phyloP scores from a whole-genome alignment of 2,329 filamentous ascomycete species.

The Aulographum hederae region DNA sequence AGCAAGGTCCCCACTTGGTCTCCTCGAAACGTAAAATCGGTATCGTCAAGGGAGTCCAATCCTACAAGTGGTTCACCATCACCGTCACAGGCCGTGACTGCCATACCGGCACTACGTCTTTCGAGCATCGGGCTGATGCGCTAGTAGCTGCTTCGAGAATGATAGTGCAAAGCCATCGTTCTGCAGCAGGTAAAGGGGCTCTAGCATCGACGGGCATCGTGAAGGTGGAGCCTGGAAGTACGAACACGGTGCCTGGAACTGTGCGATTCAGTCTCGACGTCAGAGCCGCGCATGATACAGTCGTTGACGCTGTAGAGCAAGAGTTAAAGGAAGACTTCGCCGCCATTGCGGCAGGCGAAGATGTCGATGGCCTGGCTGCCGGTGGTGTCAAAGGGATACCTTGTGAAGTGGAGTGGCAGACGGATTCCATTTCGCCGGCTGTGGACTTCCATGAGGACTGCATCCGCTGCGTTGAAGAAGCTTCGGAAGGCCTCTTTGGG shows the following conservation, averaged over 20 bases:
- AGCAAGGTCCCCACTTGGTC: conserved; percentile 64
- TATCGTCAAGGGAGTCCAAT: conserved; percentile 55
- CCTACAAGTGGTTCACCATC: conserved; percentile 56
- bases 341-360: conserved; percentile 36
- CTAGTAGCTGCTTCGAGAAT: conserved; percentile 48
- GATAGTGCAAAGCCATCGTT: conserved; percentile 45
- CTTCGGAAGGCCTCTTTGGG: conserved; percentile 38
- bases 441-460: conserved; percentile 50
- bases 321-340: conserved; percentile 39
- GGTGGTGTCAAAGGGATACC: conserved; percentile 28
- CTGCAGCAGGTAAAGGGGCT: conserved; percentile 40
- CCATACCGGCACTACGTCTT: conserved; percentile 59
- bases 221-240: conserved; percentile 45
- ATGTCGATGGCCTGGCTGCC: conserved; percentile 12
- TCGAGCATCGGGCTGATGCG: conserved; percentile 47
- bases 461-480: conserved; percentile 43
- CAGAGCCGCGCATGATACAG: conserved; percentile 37
- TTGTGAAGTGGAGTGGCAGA: conserved; percentile 37
- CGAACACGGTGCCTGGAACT: conserved; percentile 53
- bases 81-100: conserved; percentile 47
- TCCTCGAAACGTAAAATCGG: conserved; percentile 43
- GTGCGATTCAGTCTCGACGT: conserved; percentile 54
- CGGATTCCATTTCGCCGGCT: conserved; percentile 44
- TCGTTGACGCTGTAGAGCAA: conserved; percentile 38
- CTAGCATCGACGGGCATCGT: conserved; percentile 55